phyloP scores from a whole-genome alignment of 2,329 filamentous ascomycete genomes.

The Lachnellula subtilissima region DNA sequence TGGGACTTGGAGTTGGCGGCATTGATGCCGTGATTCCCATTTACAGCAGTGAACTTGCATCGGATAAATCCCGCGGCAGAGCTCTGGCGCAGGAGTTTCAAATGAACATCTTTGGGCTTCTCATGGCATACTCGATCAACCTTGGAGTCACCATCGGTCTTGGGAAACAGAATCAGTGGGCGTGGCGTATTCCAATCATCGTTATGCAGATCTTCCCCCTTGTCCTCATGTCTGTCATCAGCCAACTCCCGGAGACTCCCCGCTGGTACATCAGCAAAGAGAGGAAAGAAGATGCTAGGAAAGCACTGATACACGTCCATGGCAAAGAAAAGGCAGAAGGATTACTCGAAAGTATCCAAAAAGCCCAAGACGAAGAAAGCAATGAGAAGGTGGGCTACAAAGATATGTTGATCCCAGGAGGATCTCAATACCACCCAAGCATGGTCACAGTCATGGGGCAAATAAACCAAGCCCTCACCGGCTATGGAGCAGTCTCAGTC shows the following conservation, averaged over 20 bases:
- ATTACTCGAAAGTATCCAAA: conserved; percentile 45
- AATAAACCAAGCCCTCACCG: conserved; percentile 54
- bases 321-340: conserved; percentile 45
- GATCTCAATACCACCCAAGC: conserved; percentile 55
- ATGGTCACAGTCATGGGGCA: conserved; percentile 59
- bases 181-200: conserved; percentile 57
- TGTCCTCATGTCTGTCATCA: conserved; percentile 47
- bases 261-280: conserved; percentile 52
- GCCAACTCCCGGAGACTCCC: conserved; percentile 51
- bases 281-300: conserved; percentile 44
- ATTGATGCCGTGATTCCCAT: conserved; percentile 58
- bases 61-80: conserved; percentile 52
- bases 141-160: conserved; percentile 47
- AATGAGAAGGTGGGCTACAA: conserved; percentile 45
- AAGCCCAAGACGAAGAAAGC: conserved; percentile 46
- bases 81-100: conserved; percentile 60
- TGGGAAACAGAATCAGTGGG: conserved; percentile 54
- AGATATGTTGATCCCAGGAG: conserved; percentile 52
- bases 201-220: conserved; percentile 56
- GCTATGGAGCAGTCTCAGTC: conserved; percentile 56
- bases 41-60: conserved; percentile 52
- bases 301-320: conserved; percentile 44
- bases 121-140: conserved; percentile 58
- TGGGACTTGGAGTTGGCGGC: conserved; percentile 53
- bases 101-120: conserved; percentile 57